These are phyloP conservation scores for Capsella rubella DNA, from an alignment of 441 rosid genomes.

Conservation along the genomic window DNA sequence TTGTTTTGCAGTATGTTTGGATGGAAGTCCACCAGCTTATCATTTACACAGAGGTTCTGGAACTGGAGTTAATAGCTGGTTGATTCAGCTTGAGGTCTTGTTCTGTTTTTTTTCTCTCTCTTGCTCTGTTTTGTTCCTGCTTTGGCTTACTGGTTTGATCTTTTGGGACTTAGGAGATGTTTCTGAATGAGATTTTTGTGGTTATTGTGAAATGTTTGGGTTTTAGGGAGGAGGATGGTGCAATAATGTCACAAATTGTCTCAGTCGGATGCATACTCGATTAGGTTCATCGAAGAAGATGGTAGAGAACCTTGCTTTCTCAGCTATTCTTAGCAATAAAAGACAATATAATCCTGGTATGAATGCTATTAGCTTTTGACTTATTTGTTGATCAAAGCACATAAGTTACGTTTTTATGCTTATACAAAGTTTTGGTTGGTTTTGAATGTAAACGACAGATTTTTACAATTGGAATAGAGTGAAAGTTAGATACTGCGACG, in stretches of 20 bases:
- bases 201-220: constrained; percentile 11
- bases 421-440: constrained; percentile 23
- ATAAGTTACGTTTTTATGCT: constrained; percentile 4
- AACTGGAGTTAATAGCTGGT: constrained; percentile 69
- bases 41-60: constrained; percentile 66
- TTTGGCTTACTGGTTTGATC: constrained; percentile 9
- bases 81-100: constrained; percentile 73
- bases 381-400: constrained; percentile 5
- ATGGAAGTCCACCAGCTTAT: constrained; percentile 82
- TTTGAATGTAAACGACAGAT: constrained; percentile 48
- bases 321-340: constrained; percentile 66
- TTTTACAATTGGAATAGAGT: constrained; percentile 93
- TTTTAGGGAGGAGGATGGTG: constrained; percentile 86
- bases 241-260: constrained; percentile 62
- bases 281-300: constrained; percentile 70
- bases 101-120: constrained; percentile 23
- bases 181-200: background rate
- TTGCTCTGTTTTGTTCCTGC: constrained; percentile 9
- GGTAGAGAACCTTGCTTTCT: constrained; percentile 64
- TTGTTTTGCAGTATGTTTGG: constrained; percentile 62
- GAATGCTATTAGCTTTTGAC: background rate
- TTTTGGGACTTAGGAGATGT: background rate
- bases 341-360: constrained; percentile 77
- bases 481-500: constrained; percentile 91
- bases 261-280: constrained; percentile 58